A percentile compares a stretch with the other conserved stretches of the same genome.
These are phyloP conservation scores for Candida jianshihensis DNA, from an alignment of 805 yeast species.

Conservation along the genomic window DNA sequence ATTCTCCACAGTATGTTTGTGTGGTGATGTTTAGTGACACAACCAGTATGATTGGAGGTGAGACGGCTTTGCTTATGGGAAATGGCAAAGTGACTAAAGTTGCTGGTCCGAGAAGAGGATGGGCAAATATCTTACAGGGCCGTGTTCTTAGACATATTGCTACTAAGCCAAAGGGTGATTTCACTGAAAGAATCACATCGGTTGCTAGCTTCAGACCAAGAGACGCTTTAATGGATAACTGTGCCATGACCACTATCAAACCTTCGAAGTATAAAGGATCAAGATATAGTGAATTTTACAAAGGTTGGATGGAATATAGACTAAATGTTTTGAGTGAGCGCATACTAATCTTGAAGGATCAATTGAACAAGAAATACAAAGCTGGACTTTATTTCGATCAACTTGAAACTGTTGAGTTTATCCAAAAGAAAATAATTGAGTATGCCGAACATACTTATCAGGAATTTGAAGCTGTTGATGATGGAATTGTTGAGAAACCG, in stretches of 20 bases:
- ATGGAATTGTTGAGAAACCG: slow-evolving; percentile 22
- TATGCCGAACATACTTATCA: slow-evolving; percentile 27
- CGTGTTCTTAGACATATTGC: slow-evolving; percentile 40
- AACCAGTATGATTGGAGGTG: slow-evolving; percentile 52
- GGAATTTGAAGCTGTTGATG: slow-evolving; percentile 29
- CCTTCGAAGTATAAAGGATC: slow-evolving; percentile 32
- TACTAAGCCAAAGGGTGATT: slow-evolving; percentile 32
- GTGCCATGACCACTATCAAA: slow-evolving; percentile 35
- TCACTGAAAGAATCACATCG: slow-evolving; percentile 35
- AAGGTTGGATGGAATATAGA: slow-evolving; percentile 34
- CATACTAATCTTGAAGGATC: slow-evolving; percentile 22
- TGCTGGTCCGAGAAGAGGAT: slow-evolving; percentile 40
- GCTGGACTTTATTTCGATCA: slow-evolving; percentile 30
- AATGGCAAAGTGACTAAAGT: slow-evolving; percentile 19
- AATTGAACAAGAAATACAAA: too few species aligned
- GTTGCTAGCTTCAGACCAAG: slow-evolving; percentile 37
- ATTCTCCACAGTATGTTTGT: slow-evolving; percentile 59
- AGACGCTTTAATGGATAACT: slow-evolving; percentile 30
- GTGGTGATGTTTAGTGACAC: slow-evolving; percentile 59
- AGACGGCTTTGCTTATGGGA: slow-evolving; percentile 40
- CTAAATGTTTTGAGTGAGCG: slow-evolving; percentile 28
- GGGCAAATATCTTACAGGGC: slow-evolving; percentile 44
- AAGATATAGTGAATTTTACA: slow-evolving; percentile 32
- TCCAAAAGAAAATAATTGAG: slow-evolving; percentile 21
- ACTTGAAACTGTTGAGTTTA: slow-evolving; percentile 25